Evolutionary conservation across 2,329 filamentous ascomycete genomes (phyloP).

Genomic region (Fusarium sp.): DNA sequence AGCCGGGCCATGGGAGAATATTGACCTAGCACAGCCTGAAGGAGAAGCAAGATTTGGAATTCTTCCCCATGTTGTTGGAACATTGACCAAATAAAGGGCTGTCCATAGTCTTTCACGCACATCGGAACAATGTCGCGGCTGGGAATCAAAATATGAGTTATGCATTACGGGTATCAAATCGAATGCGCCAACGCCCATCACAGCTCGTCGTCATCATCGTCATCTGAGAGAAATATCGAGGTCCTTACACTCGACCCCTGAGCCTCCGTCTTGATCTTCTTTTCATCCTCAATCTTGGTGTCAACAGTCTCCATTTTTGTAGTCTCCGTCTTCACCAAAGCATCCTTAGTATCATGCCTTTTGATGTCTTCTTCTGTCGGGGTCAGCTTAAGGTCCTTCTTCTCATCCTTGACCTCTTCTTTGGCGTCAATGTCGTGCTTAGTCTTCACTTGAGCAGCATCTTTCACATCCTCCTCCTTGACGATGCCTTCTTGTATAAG

Average conservation of each 20-base stretch:
- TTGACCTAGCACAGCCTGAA: slow-evolving; percentile 59
- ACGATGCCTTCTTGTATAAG: slow-evolving; percentile 50
- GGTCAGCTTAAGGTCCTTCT: slow-evolving; percentile 15
- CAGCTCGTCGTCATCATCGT: slow-evolving; percentile 55
- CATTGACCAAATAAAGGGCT: slow-evolving; percentile 60
- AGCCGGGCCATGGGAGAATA: slow-evolving; percentile 62
- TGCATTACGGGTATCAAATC: slow-evolving; percentile 43
- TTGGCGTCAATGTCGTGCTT: slow-evolving; percentile 16
- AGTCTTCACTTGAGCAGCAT: slow-evolving; percentile 33
- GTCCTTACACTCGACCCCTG: slow-evolving; percentile 43
- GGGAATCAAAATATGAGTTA: neutral
- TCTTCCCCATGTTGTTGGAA: slow-evolving; percentile 64
- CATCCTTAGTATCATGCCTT: slow-evolving; percentile 14
- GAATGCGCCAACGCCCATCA: slow-evolving; percentile 36
- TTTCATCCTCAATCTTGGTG: slow-evolving; percentile 19
- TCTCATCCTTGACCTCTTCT: slow-evolving; percentile 26
- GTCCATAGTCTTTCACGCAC: neutral
- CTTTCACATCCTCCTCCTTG: slow-evolving; percentile 43
- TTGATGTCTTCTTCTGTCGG: slow-evolving; percentile 28
- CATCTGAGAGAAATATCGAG: slow-evolving; percentile 54
- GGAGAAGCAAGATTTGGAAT: slow-evolving; percentile 57
- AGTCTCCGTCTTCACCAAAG: neutral
- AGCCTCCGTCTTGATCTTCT: slow-evolving; percentile 35
- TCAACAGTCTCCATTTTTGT: slow-evolving; percentile 12
- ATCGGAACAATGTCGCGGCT: neutral